phyloP scores from a whole-genome alignment of 1,284 basidiomycete genomes.

The Sphaerobolus stellatus region DNA sequence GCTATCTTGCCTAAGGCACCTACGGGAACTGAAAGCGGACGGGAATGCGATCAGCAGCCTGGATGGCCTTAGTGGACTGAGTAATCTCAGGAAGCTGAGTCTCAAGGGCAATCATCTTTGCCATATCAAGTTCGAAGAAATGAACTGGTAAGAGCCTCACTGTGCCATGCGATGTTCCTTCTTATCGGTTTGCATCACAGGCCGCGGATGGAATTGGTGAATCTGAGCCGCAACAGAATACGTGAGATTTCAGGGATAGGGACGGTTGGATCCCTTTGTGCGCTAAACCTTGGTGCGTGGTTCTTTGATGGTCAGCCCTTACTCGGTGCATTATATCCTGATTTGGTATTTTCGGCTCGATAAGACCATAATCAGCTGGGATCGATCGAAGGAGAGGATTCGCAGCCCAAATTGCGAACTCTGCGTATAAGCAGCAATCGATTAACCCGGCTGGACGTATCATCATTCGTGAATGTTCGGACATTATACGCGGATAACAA shows the following conservation, averaged over 20 bases:
- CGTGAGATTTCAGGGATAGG: conserved; percentile 59
- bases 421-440: conserved; percentile 85
- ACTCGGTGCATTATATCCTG: conserved; percentile 19
- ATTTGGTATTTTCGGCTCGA: conserved; percentile 9
- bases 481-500: conserved; percentile 95
- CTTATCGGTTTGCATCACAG: conserved; percentile 38
- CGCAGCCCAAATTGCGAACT: conserved; percentile 73
- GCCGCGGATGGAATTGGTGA: conserved; percentile 79
- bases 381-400: conserved; percentile 49
- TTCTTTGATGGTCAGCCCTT: conserved; percentile 12
- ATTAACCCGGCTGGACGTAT: conserved; percentile 68
- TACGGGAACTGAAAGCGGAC: conserved; percentile 89
- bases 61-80: conserved; percentile 78
- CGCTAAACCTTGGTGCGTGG: conserved; percentile 78
- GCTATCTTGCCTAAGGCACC: conserved; percentile 78
- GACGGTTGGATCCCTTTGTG: conserved; percentile 60
- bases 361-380: conserved; percentile 74
- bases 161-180: conserved; percentile 19
- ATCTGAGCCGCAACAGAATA: conserved; percentile 79
- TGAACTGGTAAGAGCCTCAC: conserved; percentile 63
- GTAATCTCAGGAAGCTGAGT: conserved; percentile 81
- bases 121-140: conserved; percentile 59
- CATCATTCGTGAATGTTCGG: conserved; percentile 69
- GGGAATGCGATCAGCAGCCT: conserved; percentile 76
- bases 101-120: conserved; percentile 75